A percentile compares a stretch with the other conserved stretches of the same genome.
Conservation (phyloP, 352 stramenopile species). For the Pythium rishiriense region DNA sequence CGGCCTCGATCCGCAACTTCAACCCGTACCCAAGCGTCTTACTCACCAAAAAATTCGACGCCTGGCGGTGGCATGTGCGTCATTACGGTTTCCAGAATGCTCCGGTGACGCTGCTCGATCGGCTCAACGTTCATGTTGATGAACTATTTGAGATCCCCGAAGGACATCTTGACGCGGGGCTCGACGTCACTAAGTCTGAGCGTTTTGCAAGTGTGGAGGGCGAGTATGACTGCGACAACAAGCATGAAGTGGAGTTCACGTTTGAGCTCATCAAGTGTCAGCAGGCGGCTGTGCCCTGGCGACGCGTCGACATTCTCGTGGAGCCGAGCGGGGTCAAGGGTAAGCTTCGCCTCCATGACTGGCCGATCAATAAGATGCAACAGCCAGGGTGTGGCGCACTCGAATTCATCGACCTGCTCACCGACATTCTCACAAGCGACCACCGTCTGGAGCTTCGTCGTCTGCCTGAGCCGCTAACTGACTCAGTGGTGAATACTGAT, state of each 20-base stretch:
- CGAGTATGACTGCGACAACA: conserved; percentile 68
- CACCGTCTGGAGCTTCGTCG: conserved; percentile 41
- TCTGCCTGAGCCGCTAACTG: conserved; percentile 8
- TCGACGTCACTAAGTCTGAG: conserved; percentile 38
- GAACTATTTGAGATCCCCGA: conserved; percentile 34
- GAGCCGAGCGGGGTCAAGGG: conserved; percentile 62
- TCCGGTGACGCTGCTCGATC: conserved; percentile 31
- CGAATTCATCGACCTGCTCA: conserved; percentile 79
- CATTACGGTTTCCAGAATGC: conserved; percentile 55
- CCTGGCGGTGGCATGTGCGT: conserved; percentile 73
- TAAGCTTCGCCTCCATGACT: conserved; percentile 77
- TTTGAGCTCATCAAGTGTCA: conserved; percentile 59
- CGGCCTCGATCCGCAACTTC: conserved; percentile 68
- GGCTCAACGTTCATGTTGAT: conserved; percentile 51
- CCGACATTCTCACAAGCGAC: conserved; percentile 62
- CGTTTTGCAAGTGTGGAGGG: conserved; percentile 57
- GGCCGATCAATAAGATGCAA: conserved; percentile 80
- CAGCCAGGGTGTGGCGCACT: conserved; percentile 53
- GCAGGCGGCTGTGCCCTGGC: conserved; percentile 54
- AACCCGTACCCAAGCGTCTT: conserved; percentile 62
- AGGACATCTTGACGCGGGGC: conserved; percentile 31
- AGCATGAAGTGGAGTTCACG: conserved; percentile 77
- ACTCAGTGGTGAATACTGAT: neutral
- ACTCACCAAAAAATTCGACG: conserved; percentile 48
- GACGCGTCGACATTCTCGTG: conserved; percentile 68